Conservation (phyloP, 805 yeast genomes). For the Pichia cephalocereana region DNA sequence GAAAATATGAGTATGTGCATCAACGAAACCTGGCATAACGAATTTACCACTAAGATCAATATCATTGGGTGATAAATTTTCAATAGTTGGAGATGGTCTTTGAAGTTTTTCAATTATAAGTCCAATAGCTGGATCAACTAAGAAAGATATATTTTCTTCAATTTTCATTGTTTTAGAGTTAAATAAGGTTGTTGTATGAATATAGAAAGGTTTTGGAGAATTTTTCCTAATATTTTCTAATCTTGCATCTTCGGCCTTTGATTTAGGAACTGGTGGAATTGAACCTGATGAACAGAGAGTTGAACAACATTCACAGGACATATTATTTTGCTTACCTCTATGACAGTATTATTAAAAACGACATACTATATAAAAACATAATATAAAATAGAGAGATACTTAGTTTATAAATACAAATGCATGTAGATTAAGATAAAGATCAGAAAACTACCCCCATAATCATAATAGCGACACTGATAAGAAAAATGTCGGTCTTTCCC, state of each 20-base stretch:
- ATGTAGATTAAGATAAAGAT: too few species aligned
- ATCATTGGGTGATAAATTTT: constrained; percentile 7
- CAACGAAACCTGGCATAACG: constrained; percentile 23
- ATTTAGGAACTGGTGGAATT: constrained; percentile 14
- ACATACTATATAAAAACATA: too few species aligned
- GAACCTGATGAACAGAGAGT: neutral
- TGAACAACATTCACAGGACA: constrained; percentile 17
- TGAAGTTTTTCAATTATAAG: constrained; percentile 10
- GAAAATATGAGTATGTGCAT: constrained; percentile 24
- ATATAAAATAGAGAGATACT: too few species aligned
- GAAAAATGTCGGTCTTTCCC: too few species aligned
- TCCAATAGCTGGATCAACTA: constrained; percentile 18
- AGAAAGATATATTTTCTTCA: constrained; percentile 11
- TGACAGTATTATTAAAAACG: too few species aligned
- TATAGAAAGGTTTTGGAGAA: constrained; percentile 11
- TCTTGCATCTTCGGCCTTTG: constrained; percentile 14
- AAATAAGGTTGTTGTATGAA: constrained; percentile 16
- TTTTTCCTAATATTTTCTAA: constrained; percentile 9
- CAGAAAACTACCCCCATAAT: too few species aligned
- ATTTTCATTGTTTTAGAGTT: constrained; percentile 13
- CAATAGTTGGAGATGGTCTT: constrained; percentile 5
- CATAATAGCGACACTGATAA: neutral
- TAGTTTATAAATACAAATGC: too few species aligned
- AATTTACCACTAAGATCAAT: constrained; percentile 18
- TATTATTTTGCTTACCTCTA: neutral